phyloP scores from a whole-genome alignment of 2,329 filamentous ascomycete species.

The Curvularia hawaiiensis region DNA sequence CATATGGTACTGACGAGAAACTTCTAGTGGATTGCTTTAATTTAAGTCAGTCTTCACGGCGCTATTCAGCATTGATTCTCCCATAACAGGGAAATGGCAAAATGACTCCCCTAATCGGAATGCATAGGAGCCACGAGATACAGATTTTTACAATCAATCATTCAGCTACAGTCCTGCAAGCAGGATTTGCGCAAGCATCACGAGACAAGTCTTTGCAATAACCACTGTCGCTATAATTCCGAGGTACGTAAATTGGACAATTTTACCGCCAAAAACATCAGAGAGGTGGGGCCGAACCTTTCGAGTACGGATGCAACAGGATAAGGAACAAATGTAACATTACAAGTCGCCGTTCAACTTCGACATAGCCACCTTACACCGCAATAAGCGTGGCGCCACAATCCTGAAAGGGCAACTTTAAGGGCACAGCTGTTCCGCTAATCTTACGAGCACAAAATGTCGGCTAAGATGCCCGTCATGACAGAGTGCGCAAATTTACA shows the following conservation, averaged over 20 bases:
- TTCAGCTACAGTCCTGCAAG: not conserved
- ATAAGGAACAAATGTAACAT: not conserved
- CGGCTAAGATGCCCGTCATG: not conserved
- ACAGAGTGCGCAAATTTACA: not conserved
- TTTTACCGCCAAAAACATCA: not conserved
- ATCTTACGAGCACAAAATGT: not conserved
- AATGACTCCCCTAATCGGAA: not conserved
- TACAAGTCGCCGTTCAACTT: not conserved
- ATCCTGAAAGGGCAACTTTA: not conserved
- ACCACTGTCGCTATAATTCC: not conserved
- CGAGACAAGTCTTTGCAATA: not conserved
- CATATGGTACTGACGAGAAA: not conserved
- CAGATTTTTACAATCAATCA: not conserved
- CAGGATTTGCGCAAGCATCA: not conserved
- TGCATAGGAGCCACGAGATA: too few species aligned
- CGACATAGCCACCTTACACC: not conserved
- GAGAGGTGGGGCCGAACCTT: not conserved
- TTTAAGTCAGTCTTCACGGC: not conserved
- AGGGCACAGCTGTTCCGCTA: not conserved
- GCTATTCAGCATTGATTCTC: not conserved
- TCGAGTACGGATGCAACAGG: not conserved
- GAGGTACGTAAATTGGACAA: not conserved
- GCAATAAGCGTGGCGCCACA: not conserved
- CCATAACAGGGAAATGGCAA: not conserved
- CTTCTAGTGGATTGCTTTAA: not conserved